These are phyloP conservation scores for Solanum pennellii DNA, from an alignment of 257 asterid species.

Conservation along the genomic window DNA sequence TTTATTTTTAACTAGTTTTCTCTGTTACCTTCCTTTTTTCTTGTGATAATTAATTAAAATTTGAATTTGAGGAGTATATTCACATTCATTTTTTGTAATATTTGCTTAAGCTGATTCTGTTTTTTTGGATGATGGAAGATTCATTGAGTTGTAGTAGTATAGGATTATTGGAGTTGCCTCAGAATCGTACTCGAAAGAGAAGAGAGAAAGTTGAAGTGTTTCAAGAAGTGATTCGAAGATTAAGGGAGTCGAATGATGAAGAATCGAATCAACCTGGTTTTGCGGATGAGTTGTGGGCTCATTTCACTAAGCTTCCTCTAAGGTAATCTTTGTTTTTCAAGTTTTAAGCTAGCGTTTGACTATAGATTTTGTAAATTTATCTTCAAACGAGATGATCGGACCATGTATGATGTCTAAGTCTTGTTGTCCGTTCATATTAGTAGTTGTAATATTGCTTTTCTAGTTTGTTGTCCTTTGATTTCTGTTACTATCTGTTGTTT, in stretches of 20 bases:
- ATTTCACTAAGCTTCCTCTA: slow-evolving; percentile 55
- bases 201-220: slow-evolving; percentile 66
- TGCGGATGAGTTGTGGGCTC: slow-evolving; percentile 85
- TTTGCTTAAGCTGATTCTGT: not conserved
- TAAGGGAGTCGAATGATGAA: slow-evolving; percentile 41
- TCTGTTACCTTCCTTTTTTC: slow-evolving; percentile 5
- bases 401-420: not conserved
- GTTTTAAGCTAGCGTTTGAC: not conserved
- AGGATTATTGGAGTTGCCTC: slow-evolving; percentile 52
- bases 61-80: slow-evolving; percentile 59
- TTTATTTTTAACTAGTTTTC: not conserved
- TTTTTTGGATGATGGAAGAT: slow-evolving; percentile 48
- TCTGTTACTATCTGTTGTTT: not conserved
- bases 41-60: slow-evolving; percentile 29
- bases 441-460: not conserved
- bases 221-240: slow-evolving; percentile 48
- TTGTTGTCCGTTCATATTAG: not conserved
- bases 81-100: slow-evolving; percentile 17
- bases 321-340: slow-evolving; percentile 32
- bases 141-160: slow-evolving; percentile 63
- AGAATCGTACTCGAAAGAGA: slow-evolving; percentile 39
- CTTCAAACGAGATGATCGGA: not conserved
- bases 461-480: not conserved
- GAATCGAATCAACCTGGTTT: slow-evolving; percentile 52
- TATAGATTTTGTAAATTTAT: not conserved